Conservation (phyloP, 805 yeast species). For the Cyberlindnera maclurae region DNA sequence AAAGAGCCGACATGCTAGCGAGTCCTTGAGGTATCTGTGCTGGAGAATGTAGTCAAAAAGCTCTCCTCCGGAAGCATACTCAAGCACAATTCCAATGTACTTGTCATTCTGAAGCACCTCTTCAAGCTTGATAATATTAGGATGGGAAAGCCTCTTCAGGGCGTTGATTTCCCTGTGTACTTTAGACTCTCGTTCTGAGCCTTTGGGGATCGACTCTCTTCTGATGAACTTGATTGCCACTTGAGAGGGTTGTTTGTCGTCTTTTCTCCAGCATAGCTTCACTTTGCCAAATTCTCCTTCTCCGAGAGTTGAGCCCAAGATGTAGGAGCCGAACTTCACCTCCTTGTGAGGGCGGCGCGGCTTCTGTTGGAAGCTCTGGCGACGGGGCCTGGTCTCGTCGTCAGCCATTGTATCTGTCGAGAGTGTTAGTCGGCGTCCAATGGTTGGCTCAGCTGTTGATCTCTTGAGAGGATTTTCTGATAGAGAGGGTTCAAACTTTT, state of each 20-base stretch:
- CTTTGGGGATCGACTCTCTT: constrained; percentile 81
- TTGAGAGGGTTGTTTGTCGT: constrained; percentile 59
- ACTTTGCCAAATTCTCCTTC: constrained; percentile 99
- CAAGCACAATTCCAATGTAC: constrained; percentile 93
- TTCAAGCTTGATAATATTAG: constrained; percentile 85
- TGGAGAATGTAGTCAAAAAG: constrained; percentile 86
- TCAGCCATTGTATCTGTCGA: constrained; percentile 1
- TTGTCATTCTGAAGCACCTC: constrained; percentile 92
- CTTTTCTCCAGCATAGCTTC: constrained; percentile 91
- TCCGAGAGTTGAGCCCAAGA: constrained; percentile 88
- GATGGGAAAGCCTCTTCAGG: constrained; percentile 77
- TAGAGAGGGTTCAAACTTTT: no score
- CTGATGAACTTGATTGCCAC: constrained; percentile 92
- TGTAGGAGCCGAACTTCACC: constrained; percentile 82
- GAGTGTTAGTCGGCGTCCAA: neutral
- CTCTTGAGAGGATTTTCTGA: no score
- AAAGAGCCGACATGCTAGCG: constrained; percentile 78
- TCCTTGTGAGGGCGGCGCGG: constrained; percentile 42
- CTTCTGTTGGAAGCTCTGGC: constrained; percentile 23
- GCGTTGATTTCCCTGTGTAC: constrained; percentile 93
- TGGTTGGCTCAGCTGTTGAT: neutral
- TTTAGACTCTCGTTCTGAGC: constrained; percentile 79
- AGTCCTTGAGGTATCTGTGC: constrained; percentile 81
- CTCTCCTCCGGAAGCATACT: constrained; percentile 97
- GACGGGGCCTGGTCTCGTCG: constrained; percentile 14